Evolutionary conservation across 1,284 basidiomycete genomes (phyloP).

Genomic region (Golubevia pallescens): DNA sequence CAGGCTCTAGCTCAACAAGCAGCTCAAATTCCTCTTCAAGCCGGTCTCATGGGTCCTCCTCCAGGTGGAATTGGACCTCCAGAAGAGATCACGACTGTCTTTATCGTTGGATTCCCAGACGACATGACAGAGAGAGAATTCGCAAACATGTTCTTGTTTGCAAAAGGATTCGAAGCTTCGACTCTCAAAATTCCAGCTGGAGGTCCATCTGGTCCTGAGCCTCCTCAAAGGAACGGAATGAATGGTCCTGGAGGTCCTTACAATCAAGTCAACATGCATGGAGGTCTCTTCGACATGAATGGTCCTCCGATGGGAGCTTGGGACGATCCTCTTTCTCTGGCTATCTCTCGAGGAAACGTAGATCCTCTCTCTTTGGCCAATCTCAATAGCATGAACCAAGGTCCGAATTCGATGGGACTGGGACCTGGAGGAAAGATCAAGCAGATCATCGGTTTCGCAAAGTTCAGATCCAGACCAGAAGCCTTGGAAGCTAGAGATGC

Average conservation of each 20-base stretch:
- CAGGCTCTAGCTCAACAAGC: constrained; percentile 25
- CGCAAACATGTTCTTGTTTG: constrained; percentile 63
- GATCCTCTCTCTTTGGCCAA: constrained; percentile 15
- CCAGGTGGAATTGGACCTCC: neutral
- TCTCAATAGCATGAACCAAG: neutral
- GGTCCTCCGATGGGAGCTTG: constrained; percentile 16
- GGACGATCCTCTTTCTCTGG: constrained; percentile 37
- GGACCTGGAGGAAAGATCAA: constrained; percentile 59
- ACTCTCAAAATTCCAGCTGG: constrained; percentile 59
- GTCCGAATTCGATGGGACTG: neutral
- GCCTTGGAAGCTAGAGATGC: constrained; percentile 86
- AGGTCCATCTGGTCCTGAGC: constrained; percentile 6
- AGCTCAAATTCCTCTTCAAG: constrained; percentile 9
- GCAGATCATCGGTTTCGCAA: constrained; percentile 97
- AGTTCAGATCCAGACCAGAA: constrained; percentile 86
- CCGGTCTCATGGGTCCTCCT: neutral
- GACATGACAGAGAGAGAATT: constrained; percentile 63
- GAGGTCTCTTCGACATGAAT: constrained; percentile 22
- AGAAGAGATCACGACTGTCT: constrained; percentile 61
- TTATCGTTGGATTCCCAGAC: constrained; percentile 62
- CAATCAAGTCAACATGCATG: constrained; percentile 43
- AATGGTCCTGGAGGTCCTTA: constrained; percentile 29
- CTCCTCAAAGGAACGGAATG: neutral
- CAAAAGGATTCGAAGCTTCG: constrained; percentile 60
- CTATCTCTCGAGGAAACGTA: constrained; percentile 28